Base-by-base conservation (phyloP, 2,329 filamentous ascomycete species). In the Colletotrichum magnum region DNA sequence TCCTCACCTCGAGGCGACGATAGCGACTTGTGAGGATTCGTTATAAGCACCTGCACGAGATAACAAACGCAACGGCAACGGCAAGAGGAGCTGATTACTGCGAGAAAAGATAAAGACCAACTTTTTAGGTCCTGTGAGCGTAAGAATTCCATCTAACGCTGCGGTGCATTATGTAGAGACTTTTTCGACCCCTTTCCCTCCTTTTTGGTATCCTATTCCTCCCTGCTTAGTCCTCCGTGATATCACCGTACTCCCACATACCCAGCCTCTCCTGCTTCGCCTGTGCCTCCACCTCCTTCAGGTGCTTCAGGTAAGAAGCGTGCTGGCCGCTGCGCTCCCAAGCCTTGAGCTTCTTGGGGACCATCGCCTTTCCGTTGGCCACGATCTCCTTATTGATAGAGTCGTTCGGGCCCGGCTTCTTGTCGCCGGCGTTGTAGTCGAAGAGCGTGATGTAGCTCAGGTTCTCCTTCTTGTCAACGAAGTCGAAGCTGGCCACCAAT, bases 191-290 rank as follows among this genome's bases (percentile, higher is more conserved):
- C 43, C 36, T 9, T 62, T 43, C 26, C 26, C 28, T 16, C 51
- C 36, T 60, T 45, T 56, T 47, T 54, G 32, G 32, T 52, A 56
- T 50, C 54, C 39, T 28, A 43, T 28, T 45, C 28, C 26, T 21
- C 3, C 45, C 16, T 39, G 7, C 43, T 79, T 90, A 94, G 77
- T 97, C 94, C 84, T 97, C 95, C 15, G 94, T 97, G 77, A 97
- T 87, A 80, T 98, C 96, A 74, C 96, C 96, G 81, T 98, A 99
- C 87, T 99, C 96, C 95, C 95, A 99, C 88, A 97, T 96, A 51
- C 96, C 96, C 73, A 90, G 86, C 71, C 94, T 89, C 66, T 91
- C 90, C 64, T 88, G 85, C 88, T 97, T 97, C 5, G 95, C 95
- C 79, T 92, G 86, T 43, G 87, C 86, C 85, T 97, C 92, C 59